phyloP scores from a whole-genome alignment of 768 basidiomycete species.

The Paxillus rubicundulus region DNA sequence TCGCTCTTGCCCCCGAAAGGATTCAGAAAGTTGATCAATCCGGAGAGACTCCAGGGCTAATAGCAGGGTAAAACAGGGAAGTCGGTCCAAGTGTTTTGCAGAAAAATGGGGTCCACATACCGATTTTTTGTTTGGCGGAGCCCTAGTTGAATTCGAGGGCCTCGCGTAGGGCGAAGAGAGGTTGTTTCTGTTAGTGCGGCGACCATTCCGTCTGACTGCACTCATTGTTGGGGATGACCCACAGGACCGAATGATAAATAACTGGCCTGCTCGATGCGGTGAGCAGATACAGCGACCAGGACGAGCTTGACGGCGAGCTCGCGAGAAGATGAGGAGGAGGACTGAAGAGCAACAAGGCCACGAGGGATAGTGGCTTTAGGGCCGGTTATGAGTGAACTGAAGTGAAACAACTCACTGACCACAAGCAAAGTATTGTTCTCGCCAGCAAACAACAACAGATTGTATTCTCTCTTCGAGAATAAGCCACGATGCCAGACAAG shows the following conservation, averaged over 20 bases:
- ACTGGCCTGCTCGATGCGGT: background rate
- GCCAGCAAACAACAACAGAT: background rate
- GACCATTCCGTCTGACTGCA: conserved; percentile 48
- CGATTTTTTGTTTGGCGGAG: conserved; percentile 42
- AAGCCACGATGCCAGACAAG: conserved; percentile 39
- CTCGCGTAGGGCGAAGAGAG: conserved; percentile 59
- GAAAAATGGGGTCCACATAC: conserved; percentile 29
- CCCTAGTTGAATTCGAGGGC: conserved; percentile 24
- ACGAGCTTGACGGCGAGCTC: conserved; percentile 6
- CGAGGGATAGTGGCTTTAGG: conserved; percentile 27
- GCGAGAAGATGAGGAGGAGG: conserved; percentile 16
- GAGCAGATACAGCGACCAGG: background rate
- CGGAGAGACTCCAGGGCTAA: conserved; percentile 51
- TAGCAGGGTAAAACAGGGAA: conserved; percentile 6
- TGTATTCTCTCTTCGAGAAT: background rate
- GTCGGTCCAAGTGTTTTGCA: background rate
- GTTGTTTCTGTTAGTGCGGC: conserved; percentile 35
- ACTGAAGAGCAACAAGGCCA: conserved; percentile 17
- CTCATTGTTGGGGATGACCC: conserved; percentile 44
- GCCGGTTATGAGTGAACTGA: conserved; percentile 23
- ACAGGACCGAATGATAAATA: conserved; percentile 8
- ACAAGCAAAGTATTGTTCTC: conserved; percentile 1
- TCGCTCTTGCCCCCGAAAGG: conserved; percentile 36
- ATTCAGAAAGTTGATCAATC: conserved; percentile 50
- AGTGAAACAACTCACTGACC: background rate